These are phyloP conservation scores for Venturia aucupariae DNA, from an alignment of 2,329 filamentous ascomycete species.

Conservation along the genomic window DNA sequence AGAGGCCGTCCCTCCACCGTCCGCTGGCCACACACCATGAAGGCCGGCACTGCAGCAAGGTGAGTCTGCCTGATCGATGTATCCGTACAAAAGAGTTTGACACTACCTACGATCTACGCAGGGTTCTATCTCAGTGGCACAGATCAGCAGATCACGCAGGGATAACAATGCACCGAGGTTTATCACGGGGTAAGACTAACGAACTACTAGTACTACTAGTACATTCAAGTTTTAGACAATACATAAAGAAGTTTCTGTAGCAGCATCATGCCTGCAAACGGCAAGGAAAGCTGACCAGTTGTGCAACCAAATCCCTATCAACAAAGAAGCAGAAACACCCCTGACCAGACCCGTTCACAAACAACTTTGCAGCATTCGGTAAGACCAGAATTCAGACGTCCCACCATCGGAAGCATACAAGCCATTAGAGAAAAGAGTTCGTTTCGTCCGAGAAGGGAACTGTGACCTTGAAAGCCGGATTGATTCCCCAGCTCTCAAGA, in stretches of 20 bases:
- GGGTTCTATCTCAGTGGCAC: slow-evolving; percentile 1
- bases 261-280: not conserved
- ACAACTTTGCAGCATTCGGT: not conserved
- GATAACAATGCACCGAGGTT: not conserved
- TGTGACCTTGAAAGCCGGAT: not conserved
- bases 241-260: not conserved
- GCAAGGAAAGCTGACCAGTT: not conserved
- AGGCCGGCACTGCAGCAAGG: not conserved
- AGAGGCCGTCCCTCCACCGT: not conserved
- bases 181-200: not conserved
- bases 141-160: slow-evolving; percentile 7
- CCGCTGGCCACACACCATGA: not conserved
- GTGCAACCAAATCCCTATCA: not conserved
- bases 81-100: no score
- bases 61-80: not conserved
- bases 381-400: not conserved
- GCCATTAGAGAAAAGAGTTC: slow-evolving; percentile 1
- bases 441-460: not conserved
- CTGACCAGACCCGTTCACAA: not conserved
- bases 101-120: not conserved
- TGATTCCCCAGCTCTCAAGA: slow-evolving; percentile 2
- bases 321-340: not conserved
- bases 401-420: not conserved
- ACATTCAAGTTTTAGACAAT: not conserved
- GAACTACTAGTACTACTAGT: no score